Evolutionary conservation across 345 rosid species (phyloP), one percentile per base, ranked within the genome.

Genomic region (Salix suchowensis): DNA sequence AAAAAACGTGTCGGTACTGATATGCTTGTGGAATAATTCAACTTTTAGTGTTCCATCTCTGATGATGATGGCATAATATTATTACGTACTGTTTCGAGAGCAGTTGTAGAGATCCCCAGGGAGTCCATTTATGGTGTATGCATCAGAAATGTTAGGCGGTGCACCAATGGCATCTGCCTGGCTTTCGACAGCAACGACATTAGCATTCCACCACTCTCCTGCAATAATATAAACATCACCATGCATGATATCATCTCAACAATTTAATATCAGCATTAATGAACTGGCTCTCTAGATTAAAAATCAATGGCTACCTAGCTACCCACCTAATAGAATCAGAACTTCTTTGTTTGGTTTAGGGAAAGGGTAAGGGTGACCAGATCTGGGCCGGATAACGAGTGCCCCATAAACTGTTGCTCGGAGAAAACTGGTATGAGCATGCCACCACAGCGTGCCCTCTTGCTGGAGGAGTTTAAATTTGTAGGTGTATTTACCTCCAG

Each of bases 361-460:
- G 77, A 91, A 95, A 0, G 98, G 98, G 78, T 91, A 93, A 39
- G 86, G n/a, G 65, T 74, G 82, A 2, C 93, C 88, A 4, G 79
- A 39, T 73, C 84, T 86, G 4, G 98, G 97, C 19, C 87, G 93
- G 70, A 95, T 86, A 74, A 95, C 44, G 68, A 95, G 87, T 1
- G 97, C 98, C 13, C 98, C 98, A 6, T 95, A 76, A 15, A 95
- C 94, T 4, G 97, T 93, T 66, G 96, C 97, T 0, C 98, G 98
- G 68, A 93, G 85, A 83, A 76, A 78, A 0, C 91, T 86, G 32
- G 82, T 62, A 26, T 95, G 98, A 39, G 98, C 96, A 37, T 95
- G 97, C 98, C 98, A 95, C 98, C 98, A 93, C 1, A 93, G 88
- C 28, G 98, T 93, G 8, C 98, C 98, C 77, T 93, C 97, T 69